Base-by-base conservation (phyloP, 2,329 filamentous ascomycete genomes). In the Fusarium tupiense region DNA sequence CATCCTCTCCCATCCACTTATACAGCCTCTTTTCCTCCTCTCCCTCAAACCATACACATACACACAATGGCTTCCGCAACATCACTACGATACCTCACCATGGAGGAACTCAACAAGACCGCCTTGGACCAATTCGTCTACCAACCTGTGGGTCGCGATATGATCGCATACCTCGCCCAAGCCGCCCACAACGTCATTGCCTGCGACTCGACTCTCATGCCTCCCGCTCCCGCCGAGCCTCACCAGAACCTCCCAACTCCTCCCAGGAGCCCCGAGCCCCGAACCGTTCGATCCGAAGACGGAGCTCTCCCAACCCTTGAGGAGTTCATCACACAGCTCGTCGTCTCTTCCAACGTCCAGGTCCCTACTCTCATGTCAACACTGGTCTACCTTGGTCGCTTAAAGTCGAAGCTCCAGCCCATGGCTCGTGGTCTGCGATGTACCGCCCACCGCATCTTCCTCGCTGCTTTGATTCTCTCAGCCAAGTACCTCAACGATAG, bases 401-500 rank as follows among this genome's bases (percentile, higher is more conserved):
- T 99, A 80, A 93, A 92, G 85, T 89, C 92, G 59, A 92, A 94
- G 77, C 91, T 99, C 35, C 96, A 97, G 76, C 94, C 96, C 67
- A 95, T 98, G 81, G 96, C 96, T 78, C 98, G 98, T 86, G 96
- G 96, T 74, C 94, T 98, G 85, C 92, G 93, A 78, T 98, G 96
- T 88, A 98, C 96, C 31, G 94, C 96, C 53, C 96, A 99, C 87
- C 93, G 96, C 79, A 98, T 99, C 88, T 98, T 99, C 86, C 90
- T 99, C 56, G 96, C 94, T 47, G 88, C 93, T 22, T 91, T 96
- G 76, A 96, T 96, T 80, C 88, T 92, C 52, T 91, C 96, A 4
- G 96, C 96, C 78, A 99, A 99, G 91, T 98, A 98, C 84, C 90
- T 98, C 77, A 98, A 99, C 83, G 96, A 98, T 88, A 98, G 95